Evolutionary conservation across 805 yeast genomes (phyloP).

Genomic region (Nakazawaea ambrosiae): DNA sequence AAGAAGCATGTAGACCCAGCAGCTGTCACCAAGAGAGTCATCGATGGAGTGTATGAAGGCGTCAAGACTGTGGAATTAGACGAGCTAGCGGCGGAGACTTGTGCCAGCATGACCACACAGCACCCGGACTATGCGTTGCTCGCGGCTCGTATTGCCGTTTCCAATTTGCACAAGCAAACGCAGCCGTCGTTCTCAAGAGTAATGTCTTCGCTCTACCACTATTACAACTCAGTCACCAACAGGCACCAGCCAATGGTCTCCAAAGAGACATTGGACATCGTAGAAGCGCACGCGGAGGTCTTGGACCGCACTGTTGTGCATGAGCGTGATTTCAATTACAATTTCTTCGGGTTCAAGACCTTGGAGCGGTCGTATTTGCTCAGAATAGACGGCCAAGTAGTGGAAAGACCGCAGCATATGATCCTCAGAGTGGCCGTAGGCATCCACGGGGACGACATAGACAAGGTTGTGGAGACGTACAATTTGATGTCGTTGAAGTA

Average conservation of each 20-base stretch:
- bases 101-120: conserved; percentile 94
- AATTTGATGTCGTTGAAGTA: conserved; percentile 51
- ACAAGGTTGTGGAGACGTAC: conserved; percentile 47
- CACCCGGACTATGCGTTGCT: conserved; percentile 96
- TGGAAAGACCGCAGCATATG: conserved; percentile 57
- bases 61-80: conserved; percentile 88
- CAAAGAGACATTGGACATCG: conserved; percentile 54
- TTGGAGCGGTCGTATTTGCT: conserved; percentile 52
- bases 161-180: conserved; percentile 92
- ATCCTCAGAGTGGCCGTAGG: conserved; percentile 59
- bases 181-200: conserved; percentile 80
- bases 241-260: conserved; percentile 65
- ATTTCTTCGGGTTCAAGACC: conserved; percentile 57
- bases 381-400: conserved; percentile 47
- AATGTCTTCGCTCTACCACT: conserved; percentile 62
- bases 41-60: conserved; percentile 94
- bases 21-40: conserved; percentile 91
- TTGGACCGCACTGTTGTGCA: conserved; percentile 69
- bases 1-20: conserved; percentile 90
- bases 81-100: conserved; percentile 85
- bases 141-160: conserved; percentile 94
- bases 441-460: conserved; percentile 49
- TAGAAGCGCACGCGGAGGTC: conserved; percentile 54
- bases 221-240: conserved; percentile 75
- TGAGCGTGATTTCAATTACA: conserved; percentile 57